Evolutionary conservation across 2,329 filamentous ascomycete species (phyloP).

Genomic region (Graphilbum ipis-grandicollis): DNA sequence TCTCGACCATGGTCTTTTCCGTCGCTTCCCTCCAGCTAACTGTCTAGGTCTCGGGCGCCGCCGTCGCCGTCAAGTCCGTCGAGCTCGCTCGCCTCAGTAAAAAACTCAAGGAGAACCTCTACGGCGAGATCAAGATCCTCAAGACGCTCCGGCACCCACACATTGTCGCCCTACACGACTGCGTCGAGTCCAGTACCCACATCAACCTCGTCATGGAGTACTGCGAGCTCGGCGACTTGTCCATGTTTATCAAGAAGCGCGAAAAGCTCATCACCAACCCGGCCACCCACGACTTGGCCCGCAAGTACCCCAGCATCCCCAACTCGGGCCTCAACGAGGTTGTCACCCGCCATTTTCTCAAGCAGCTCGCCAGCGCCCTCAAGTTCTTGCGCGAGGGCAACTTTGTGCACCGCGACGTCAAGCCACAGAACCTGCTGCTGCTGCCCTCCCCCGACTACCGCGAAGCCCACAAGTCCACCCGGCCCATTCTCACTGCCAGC

Average conservation of each 20-base stretch:
- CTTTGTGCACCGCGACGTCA: conserved; percentile 91
- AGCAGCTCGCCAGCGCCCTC: conserved; percentile 83
- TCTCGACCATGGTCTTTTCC: no score
- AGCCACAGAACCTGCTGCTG: conserved; percentile 87
- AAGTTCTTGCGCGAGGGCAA: conserved; percentile 73
- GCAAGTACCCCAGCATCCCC: conserved; percentile 74
- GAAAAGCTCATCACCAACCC: conserved; percentile 64
- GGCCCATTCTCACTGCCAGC: conserved; percentile 60
- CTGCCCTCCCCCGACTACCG: conserved; percentile 65
- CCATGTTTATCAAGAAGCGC: conserved; percentile 89
- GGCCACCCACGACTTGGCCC: conserved; percentile 75
- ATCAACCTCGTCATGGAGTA: conserved; percentile 99
- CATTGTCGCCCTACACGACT: conserved; percentile 91
- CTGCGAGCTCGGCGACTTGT: conserved; percentile 86
- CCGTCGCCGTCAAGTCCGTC: conserved; percentile 93
- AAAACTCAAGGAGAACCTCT: conserved; percentile 92
- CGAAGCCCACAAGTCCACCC: conserved; percentile 38
- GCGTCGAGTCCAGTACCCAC: conserved; percentile 68
- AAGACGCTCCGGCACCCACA: conserved; percentile 89
- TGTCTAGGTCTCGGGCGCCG: conserved; percentile 55
- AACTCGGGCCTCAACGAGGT: conserved; percentile 89
- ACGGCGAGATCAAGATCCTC: conserved; percentile 88
- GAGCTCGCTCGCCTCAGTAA: conserved; percentile 79
- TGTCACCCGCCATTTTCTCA: conserved; percentile 87
- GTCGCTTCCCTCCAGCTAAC: no score